Conservation (phyloP, 2,329 filamentous ascomycete species). For the Colletotrichum filicis region DNA sequence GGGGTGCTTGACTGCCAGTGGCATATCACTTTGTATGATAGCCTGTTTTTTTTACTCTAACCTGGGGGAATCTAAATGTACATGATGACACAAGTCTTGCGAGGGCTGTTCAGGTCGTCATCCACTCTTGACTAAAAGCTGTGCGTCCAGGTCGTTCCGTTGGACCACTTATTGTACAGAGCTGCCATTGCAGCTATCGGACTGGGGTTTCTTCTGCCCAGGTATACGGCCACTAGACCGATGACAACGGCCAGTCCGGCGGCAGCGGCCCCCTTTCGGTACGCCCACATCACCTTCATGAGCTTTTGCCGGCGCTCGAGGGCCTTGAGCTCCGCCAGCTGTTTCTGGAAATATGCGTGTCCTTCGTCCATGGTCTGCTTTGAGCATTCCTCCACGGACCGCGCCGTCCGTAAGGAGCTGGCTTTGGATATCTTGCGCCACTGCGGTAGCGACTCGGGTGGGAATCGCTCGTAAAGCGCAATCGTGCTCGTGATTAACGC, state of each 20-base stretch:
- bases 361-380: constrained; percentile 74
- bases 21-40: constrained; percentile 22
- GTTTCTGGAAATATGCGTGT: constrained; percentile 73
- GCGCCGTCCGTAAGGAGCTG: constrained; percentile 89
- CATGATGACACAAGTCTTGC: not conserved
- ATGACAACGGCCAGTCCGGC: constrained; percentile 74
- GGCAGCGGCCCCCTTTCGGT: constrained; percentile 72
- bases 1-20: constrained; percentile 12
- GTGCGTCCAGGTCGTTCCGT: constrained; percentile 28
- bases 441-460: constrained; percentile 76
- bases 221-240: constrained; percentile 74
- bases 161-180: constrained; percentile 35
- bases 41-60: not conserved
- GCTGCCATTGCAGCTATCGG: constrained; percentile 33
- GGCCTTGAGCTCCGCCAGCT: constrained; percentile 77
- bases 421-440: constrained; percentile 79
- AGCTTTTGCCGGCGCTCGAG: constrained; percentile 67
- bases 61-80: constrained; percentile 4
- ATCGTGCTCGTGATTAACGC: constrained; percentile 75
- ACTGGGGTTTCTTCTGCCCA: constrained; percentile 60
- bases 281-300: constrained; percentile 65
- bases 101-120: not conserved
- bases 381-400: constrained; percentile 59
- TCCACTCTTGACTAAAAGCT: constrained; percentile 18
- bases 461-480: constrained; percentile 71